phyloP scores from a whole-genome alignment of 1,284 basidiomycete genomes.

The Austroboletus niveus region DNA sequence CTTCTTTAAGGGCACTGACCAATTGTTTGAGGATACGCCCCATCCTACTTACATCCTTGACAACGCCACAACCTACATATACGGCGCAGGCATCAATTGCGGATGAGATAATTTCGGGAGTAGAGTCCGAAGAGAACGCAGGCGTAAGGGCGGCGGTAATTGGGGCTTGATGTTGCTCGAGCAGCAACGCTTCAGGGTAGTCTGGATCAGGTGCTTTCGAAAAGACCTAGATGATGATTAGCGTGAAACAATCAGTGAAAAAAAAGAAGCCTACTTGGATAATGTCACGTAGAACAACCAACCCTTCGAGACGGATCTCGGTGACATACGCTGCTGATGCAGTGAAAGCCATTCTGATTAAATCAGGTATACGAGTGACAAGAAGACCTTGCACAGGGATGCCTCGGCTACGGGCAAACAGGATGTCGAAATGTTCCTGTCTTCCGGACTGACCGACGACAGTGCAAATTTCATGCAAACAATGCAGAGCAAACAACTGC shows the following conservation, averaged over 20 bases:
- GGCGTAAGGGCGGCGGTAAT: constrained; percentile 98
- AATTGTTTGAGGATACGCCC: constrained; percentile 92
- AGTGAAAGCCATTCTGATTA: constrained; percentile 98
- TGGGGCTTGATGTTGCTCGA: constrained; percentile 99
- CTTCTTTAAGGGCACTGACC: constrained; percentile 86
- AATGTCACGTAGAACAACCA: constrained; percentile 88
- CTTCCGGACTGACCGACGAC: constrained; percentile 73
- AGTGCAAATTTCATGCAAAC: constrained; percentile 86
- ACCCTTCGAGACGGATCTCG: constrained; percentile 91
- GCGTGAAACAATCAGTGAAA: background rate
- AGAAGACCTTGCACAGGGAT: constrained; percentile 55
- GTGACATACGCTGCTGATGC: constrained; percentile 95
- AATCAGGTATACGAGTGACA: constrained; percentile 82
- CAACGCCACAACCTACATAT: constrained; percentile 94
- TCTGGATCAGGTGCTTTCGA: constrained; percentile 87
- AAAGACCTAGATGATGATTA: constrained; percentile 61
- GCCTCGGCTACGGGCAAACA: constrained; percentile 54
- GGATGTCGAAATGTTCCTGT: constrained; percentile 79
- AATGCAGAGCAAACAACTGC: constrained; percentile 92
- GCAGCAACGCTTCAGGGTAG: constrained; percentile 83
- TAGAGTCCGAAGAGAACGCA: constrained; percentile 92
- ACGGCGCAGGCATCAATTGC: constrained; percentile 94
- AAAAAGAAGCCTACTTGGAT: constrained; percentile 66
- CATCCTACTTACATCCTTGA: constrained; percentile 89
- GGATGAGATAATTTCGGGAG: constrained; percentile 91